phyloP scores from a whole-genome alignment of 2,329 filamentous ascomycete species.

The Penicillium sclerotigenum region DNA sequence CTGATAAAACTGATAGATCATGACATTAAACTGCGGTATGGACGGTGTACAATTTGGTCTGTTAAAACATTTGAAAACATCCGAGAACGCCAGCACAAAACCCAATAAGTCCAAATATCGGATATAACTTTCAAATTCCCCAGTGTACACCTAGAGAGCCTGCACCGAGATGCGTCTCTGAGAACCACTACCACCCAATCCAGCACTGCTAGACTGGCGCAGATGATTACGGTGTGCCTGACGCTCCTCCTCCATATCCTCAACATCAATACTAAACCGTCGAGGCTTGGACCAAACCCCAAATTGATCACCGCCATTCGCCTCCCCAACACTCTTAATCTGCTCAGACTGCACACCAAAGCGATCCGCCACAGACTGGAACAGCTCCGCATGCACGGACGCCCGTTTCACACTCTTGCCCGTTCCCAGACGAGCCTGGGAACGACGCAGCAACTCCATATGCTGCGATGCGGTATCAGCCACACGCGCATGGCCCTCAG shows the following conservation, averaged over 20 bases:
- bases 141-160: constrained; percentile 13
- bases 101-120: not conserved
- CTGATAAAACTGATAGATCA: too few species aligned
- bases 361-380: constrained; percentile 27
- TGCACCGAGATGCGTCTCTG: constrained; percentile 26
- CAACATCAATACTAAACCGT: constrained; percentile 34
- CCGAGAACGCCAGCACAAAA: constrained; percentile 5
- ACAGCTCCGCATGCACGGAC: constrained; percentile 25
- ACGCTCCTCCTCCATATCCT: constrained; percentile 27
- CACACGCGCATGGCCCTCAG: constrained; percentile 17
- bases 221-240: constrained; percentile 31
- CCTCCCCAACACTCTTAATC: constrained; percentile 19
- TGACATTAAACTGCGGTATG: not conserved
- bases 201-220: constrained; percentile 29
- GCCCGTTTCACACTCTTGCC: constrained; percentile 14
- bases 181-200: constrained; percentile 26
- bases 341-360: constrained; percentile 27
- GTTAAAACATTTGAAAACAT: not conserved
- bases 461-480: constrained; percentile 30
- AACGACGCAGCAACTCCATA: constrained; percentile 30
- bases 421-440: constrained; percentile 24
- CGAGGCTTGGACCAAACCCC: constrained; percentile 34
- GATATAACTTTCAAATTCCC: not conserved
- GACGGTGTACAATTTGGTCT: constrained; percentile 6
- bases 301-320: constrained; percentile 24